These are phyloP conservation scores for Exophiala phaeomuriformis DNA, from an alignment of 2,329 filamentous ascomycete genomes.

Conservation along the genomic window DNA sequence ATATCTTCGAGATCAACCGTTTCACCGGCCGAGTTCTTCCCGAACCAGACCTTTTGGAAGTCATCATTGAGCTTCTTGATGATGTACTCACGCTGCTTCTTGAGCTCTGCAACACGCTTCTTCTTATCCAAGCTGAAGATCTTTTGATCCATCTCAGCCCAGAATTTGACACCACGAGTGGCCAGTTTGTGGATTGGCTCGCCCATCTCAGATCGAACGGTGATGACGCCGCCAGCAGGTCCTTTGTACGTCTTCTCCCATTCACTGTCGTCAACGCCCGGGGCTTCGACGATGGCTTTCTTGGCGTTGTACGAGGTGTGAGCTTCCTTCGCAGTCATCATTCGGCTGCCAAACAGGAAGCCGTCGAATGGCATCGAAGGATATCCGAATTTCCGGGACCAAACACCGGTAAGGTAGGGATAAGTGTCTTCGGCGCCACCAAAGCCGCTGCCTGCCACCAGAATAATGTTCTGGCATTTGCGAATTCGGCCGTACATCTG, in stretches of 20 bases:
- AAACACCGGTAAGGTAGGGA: slow-evolving; percentile 80
- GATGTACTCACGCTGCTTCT: slow-evolving; percentile 82
- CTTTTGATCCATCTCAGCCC: slow-evolving; percentile 98
- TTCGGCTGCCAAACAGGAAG: slow-evolving; percentile 79
- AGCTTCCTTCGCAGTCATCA: slow-evolving; percentile 92
- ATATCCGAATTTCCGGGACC: slow-evolving; percentile 81
- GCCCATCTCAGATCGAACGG: slow-evolving; percentile 96
- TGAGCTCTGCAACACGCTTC: slow-evolving; percentile 78
- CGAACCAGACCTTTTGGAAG: slow-evolving; percentile 97
- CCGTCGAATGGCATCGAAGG: slow-evolving; percentile 93
- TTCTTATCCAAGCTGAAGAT: slow-evolving; percentile 96
- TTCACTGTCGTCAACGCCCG: slow-evolving; percentile 69
- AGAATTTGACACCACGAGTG: slow-evolving; percentile 90
- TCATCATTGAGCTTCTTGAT: slow-evolving; percentile 94
- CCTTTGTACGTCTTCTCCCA: slow-evolving; percentile 96
- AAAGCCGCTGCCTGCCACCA: slow-evolving; percentile 87
- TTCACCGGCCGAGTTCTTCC: slow-evolving; percentile 70
- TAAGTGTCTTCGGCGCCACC: slow-evolving; percentile 86
- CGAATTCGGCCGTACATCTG: slow-evolving; percentile 87
- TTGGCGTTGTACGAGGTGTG: slow-evolving; percentile 82
- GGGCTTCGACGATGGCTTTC: slow-evolving; percentile 79
- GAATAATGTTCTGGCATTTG: slow-evolving; percentile 75
- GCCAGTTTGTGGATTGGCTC: slow-evolving; percentile 99
- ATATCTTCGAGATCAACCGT: slow-evolving; percentile 88
- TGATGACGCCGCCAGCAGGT: slow-evolving; percentile 85